Percentiles rank a stretch among this genome's conserved stretches.
Conservation (phyloP, 1,284 basidiomycete genomes). For the Hypsizygus ulmarius region DNA sequence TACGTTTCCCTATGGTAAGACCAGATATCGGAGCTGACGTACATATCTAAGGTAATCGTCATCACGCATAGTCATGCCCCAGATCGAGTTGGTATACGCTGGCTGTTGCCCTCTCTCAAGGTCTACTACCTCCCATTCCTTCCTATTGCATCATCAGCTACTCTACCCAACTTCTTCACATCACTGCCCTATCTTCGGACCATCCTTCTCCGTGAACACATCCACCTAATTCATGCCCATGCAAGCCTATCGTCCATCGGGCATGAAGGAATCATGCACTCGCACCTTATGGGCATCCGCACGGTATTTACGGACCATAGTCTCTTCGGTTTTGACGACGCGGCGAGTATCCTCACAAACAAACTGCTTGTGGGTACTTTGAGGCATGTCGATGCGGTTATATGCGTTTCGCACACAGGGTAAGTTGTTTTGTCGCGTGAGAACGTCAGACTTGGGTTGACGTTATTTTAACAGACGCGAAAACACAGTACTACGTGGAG, state of each 20-base stretch:
- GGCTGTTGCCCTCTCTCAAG: conserved; percentile 84
- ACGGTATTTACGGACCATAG: conserved; percentile 98
- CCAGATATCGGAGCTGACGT: neutral
- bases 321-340: conserved; percentile 94
- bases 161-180: conserved; percentile 92
- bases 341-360: conserved; percentile 95
- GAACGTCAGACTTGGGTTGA: neutral
- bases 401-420: conserved; percentile 98
- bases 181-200: conserved; percentile 89
- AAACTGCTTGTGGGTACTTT: conserved; percentile 88
- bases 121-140: conserved; percentile 93
- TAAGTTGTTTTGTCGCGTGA: conserved; percentile 34
- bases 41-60: conserved; percentile 72
- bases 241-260: conserved; percentile 88
- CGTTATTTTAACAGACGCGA: conserved; percentile 60
- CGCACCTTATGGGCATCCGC: conserved; percentile 78
- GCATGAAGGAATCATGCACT: conserved; percentile 90
- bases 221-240: conserved; percentile 90
- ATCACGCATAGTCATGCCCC: conserved; percentile 91
- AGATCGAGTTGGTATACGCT: conserved; percentile 84
- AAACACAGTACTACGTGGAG: conserved; percentile 90
- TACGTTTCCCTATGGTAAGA: conserved; percentile 26
- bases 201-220: conserved; percentile 85
- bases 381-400: conserved; percentile 89
- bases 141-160: conserved; percentile 87